Conservation (phyloP, 2,329 filamentous ascomycete genomes). For the Plenodomus lindquistii region DNA sequence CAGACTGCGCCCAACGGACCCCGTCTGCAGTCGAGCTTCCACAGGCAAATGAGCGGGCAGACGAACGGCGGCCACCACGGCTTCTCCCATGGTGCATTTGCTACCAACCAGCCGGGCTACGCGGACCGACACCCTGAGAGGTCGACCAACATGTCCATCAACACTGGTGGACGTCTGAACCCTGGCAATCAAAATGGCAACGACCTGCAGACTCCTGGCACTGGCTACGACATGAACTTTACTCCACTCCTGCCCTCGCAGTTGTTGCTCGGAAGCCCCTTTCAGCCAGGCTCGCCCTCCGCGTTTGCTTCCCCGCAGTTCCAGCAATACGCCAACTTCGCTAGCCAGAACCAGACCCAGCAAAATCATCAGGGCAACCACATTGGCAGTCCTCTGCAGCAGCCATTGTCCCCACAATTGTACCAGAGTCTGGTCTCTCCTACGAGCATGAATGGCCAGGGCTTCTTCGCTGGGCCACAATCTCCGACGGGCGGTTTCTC, state of each 20-base stretch:
- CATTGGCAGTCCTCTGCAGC: conserved; percentile 71
- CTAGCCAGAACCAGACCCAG: conserved; percentile 60
- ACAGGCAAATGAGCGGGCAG: conserved; percentile 70
- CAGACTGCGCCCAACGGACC: conserved; percentile 62
- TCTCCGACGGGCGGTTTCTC: conserved; percentile 81
- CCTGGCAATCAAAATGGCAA: conserved; percentile 60
- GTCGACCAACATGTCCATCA: conserved; percentile 87
- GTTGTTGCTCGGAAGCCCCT: conserved; percentile 91
- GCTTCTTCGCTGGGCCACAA: conserved; percentile 79
- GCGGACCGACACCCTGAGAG: conserved; percentile 84
- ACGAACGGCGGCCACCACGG: conserved; percentile 71
- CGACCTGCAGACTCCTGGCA: conserved; percentile 84
- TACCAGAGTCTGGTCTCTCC: conserved; percentile 88
- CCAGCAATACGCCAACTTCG: conserved; percentile 76
- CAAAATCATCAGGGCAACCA: conserved; percentile 65
- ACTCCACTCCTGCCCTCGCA: conserved; percentile 94
- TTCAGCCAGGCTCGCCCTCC: conserved; percentile 90
- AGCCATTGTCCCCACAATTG: conserved; percentile 74
- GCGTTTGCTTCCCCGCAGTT: conserved; percentile 92
- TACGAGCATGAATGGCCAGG: conserved; percentile 77
- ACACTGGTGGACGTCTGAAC: conserved; percentile 71
- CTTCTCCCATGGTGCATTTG: conserved; percentile 91
- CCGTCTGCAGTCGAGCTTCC: conserved; percentile 65
- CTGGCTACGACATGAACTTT: conserved; percentile 97
- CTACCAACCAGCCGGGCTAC: conserved; percentile 80